Evolutionary conservation across 805 yeast species (phyloP), one percentile per base, ranked within the genome.

Genomic region (Phaffomyces antillensis): DNA sequence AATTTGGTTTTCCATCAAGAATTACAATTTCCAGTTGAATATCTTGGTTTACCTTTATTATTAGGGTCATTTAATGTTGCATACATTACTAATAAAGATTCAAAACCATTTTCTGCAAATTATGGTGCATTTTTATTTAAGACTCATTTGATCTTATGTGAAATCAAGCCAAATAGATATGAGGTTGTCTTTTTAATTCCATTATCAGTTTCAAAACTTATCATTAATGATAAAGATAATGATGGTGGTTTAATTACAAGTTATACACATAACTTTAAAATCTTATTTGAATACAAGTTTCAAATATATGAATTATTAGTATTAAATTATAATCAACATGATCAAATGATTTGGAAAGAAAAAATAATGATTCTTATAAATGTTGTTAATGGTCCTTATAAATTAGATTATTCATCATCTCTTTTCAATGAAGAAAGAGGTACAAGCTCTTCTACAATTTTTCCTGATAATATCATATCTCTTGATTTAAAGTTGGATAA

Each of bases 121-220:
- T 46, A 54, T 61, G 58, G 77, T 63, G 43, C 67, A 56, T 37
- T 77, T 37, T 52, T 77, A 18, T 78, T 75, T 62, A 75, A 78
- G 47, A 67, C 78, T 5, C 80, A 77, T 55, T 53, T 79, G 25
- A 50, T 79, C 1, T 46, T 75, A 32, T 60, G 68, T 12, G 47
- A 62, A 23, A 47, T 62, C 16, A 40, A 54, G 23, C 12, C 32
- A 15, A 61, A 44, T 13, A 62, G 52, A 25, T 54, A 58, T 31
- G 68, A 62, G 5, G 65, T 76, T 7, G 63, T 60, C 15, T 74
- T 77, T 49, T 66, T 78, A 13, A 63, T 80, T 9, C 81, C 85
- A 0, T 57, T 77, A 30, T 51, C 70, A 7, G 62, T 59, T 33
- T 62, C 64, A 12, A 50, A 50, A 11, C 49, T 49, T 7, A 65